Conservation (phyloP, 768 basidiomycete genomes). For the Mycena metata region DNA sequence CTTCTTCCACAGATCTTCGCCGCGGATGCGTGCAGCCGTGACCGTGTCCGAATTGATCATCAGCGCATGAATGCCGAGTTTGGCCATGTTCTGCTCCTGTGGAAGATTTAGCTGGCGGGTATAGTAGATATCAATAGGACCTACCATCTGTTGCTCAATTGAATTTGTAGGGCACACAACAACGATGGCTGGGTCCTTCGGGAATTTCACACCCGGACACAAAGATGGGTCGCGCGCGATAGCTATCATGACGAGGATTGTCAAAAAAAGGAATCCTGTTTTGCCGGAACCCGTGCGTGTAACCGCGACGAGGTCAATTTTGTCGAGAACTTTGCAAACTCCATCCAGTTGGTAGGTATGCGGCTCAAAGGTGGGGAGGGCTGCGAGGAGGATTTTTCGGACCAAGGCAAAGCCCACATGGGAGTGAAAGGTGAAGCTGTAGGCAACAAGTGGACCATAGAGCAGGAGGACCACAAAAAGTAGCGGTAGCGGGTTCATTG, state of each 20-base stretch:
- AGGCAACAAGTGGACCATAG: too few relatives aligned
- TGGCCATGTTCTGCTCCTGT: slow-evolving; percentile 1
- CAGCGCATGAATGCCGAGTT: slow-evolving; percentile 37
- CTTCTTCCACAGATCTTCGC: neutral
- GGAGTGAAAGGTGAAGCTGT: neutral
- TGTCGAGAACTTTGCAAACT: neutral
- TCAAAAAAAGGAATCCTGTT: neutral
- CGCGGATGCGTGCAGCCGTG: neutral
- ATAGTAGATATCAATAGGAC: too few relatives aligned
- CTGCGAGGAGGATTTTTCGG: neutral
- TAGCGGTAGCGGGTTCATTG: too few relatives aligned
- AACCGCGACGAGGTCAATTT: neutral
- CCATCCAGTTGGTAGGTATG: slow-evolving; percentile 1
- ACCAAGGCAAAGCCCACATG: neutral
- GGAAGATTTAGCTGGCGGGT: too few relatives aligned
- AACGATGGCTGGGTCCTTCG: neutral
- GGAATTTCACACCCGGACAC: neutral
- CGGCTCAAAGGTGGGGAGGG: neutral
- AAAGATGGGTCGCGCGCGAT: neutral
- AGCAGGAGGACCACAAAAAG: too few relatives aligned
- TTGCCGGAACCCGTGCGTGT: neutral
- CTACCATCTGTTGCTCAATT: neutral
- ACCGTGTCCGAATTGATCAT: slow-evolving; percentile 42
- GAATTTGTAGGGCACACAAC: neutral
- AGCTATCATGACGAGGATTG: neutral